A percentile compares a stretch with the other conserved stretches of the same genome.
These are phyloP conservation scores for Pseudogymnoascus sp. DNA, from an alignment of 2,329 filamentous ascomycete species.

Conservation along the genomic window DNA sequence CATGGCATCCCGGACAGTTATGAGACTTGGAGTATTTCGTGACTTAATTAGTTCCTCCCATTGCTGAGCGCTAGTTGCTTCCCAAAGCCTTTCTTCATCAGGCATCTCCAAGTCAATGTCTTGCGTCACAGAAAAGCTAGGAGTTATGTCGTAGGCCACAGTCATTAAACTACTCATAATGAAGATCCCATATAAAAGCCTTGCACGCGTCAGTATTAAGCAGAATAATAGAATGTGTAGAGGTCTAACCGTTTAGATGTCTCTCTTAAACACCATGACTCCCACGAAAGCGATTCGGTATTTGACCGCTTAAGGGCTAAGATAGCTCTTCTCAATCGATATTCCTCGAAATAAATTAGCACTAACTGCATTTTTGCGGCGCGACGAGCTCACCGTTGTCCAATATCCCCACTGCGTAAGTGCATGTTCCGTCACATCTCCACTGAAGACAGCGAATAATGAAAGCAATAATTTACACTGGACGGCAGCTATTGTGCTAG, in stretches of 20 bases:
- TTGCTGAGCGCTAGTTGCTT: neutral
- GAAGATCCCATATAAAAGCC: slow-evolving; percentile 2
- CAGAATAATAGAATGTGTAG: neutral
- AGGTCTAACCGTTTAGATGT: neutral
- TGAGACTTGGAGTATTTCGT: neutral
- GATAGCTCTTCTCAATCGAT: neutral
- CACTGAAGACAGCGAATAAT: neutral
- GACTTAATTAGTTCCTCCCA: neutral
- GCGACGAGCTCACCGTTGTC: neutral
- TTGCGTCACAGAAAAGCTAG: neutral
- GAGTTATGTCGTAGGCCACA: neutral
- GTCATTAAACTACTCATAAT: neutral
- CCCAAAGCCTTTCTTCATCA: neutral
- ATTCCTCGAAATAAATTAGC: no score
- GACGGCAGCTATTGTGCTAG: neutral
- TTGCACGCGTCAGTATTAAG: neutral
- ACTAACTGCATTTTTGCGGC: no score
- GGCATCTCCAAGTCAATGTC: slow-evolving; percentile 5
- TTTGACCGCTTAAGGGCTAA: neutral
- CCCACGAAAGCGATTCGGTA: neutral
- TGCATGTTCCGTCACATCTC: neutral
- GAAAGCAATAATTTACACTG: neutral
- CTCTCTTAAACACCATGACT: neutral
- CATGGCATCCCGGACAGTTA: neutral
- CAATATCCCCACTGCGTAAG: neutral